Conservation (phyloP, 371 early-diverging fungal species). For the Actinomortierella wolfii region DNA sequence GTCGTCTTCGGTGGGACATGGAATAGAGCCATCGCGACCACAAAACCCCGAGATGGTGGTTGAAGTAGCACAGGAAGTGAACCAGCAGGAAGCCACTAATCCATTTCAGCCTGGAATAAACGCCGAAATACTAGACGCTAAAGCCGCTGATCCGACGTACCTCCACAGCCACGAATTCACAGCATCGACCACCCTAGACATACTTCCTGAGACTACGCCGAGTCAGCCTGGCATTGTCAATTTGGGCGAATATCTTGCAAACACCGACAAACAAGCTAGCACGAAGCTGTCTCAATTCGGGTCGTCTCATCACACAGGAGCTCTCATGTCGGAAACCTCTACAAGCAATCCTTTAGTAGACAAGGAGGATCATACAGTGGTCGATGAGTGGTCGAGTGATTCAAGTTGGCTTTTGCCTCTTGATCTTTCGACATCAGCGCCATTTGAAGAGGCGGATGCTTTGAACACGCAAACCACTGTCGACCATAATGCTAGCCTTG, state of each 20-base stretch:
- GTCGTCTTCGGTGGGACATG: no score
- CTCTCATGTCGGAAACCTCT: no score
- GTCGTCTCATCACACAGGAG: no score
- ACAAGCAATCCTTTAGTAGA: no score
- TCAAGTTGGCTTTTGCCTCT: no score
- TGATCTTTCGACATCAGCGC: no score
- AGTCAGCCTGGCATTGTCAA: conserved; percentile 7
- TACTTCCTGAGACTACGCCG: conserved; percentile 16
- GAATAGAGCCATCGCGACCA: neutral
- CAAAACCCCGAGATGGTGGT: neutral
- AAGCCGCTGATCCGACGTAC: conserved; percentile 33
- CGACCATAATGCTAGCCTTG: no score
- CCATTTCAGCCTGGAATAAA: conserved; percentile 32
- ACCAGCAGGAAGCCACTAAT: conserved; percentile 3
- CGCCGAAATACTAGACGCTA: conserved; percentile 35
- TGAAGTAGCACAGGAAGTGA: neutral
- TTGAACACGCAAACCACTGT: no score
- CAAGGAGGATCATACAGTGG: no score
- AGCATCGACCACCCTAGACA: conserved; percentile 13
- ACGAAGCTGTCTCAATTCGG: no score
- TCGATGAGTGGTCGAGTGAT: no score
- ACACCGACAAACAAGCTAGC: neutral
- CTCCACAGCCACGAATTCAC: conserved; percentile 36
- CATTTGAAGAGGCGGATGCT: no score
- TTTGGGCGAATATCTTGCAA: neutral